Conservation (phyloP, 495 filamentous ascomycete genomes). For the Tuber melanosporum region DNA sequence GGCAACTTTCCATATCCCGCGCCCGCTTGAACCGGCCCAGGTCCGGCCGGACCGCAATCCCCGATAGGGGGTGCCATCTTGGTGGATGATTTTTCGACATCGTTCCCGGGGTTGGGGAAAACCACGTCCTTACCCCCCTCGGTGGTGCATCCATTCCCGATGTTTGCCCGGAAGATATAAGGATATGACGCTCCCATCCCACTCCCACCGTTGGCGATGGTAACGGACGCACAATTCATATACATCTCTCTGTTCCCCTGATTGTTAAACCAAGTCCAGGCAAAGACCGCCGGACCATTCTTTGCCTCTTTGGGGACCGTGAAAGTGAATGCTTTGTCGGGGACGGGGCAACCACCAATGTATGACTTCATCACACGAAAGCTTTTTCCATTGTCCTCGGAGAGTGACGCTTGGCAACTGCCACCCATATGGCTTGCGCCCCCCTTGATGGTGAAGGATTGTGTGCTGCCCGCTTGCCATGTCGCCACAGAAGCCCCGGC, state of each 20-base stretch:
- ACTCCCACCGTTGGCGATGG: slow-evolving; percentile 46
- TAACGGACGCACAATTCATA: slow-evolving; percentile 54
- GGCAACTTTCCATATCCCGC: not conserved
- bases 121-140: slow-evolving; percentile 22
- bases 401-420: slow-evolving; percentile 57
- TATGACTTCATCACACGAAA: slow-evolving; percentile 62
- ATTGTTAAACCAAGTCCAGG: slow-evolving; percentile 51
- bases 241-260: slow-evolving; percentile 59
- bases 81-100: slow-evolving; percentile 18
- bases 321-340: slow-evolving; percentile 50
- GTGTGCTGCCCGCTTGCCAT: slow-evolving; percentile 51
- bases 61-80: not conserved
- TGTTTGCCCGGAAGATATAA: slow-evolving; percentile 37
- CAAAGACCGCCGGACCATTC: slow-evolving; percentile 26
- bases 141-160: slow-evolving; percentile 40
- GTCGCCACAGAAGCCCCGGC: slow-evolving; percentile 48
- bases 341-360: slow-evolving; percentile 55
- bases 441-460: slow-evolving; percentile 55
- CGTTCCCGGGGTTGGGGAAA: slow-evolving; percentile 28
- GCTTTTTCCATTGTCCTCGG: slow-evolving; percentile 55
- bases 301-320: slow-evolving; percentile 53
- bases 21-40: not conserved
- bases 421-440: slow-evolving; percentile 57
- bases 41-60: not conserved
- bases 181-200: slow-evolving; percentile 19